These are phyloP conservation scores for Neofusicoccum kwambonambiense DNA, from an alignment of 2,329 filamentous ascomycete species.

Conservation along the genomic window DNA sequence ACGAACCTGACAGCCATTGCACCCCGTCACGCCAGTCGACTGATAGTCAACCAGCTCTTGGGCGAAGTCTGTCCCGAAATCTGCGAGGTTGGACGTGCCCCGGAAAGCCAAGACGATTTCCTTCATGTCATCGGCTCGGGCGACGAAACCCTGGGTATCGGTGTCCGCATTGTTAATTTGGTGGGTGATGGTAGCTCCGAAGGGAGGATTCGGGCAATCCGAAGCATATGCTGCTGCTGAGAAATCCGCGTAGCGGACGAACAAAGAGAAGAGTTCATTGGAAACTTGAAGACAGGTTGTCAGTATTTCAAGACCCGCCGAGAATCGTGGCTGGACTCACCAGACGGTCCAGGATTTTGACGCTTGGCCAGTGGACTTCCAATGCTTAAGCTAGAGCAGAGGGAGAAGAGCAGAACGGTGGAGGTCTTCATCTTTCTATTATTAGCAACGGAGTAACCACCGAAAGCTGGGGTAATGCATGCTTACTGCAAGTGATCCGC, in stretches of 20 bases:
- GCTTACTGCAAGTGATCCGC: neutral
- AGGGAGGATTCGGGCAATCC: constrained; percentile 7
- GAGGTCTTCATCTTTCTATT: neutral
- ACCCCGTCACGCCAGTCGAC: neutral
- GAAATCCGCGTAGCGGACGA: constrained; percentile 7
- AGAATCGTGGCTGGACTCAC: neutral
- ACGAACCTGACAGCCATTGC: neutral
- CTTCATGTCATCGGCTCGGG: neutral
- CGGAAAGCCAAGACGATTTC: constrained; percentile 10
- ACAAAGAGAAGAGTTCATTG: neutral
- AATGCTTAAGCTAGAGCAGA: neutral
- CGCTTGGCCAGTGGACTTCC: neutral
- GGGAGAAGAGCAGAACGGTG: neutral
- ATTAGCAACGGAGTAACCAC: neutral
- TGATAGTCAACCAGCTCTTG: neutral
- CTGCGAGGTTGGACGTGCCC: constrained; percentile 3
- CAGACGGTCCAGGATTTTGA: neutral
- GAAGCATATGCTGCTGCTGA: constrained; percentile 11
- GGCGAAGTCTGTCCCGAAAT: constrained; percentile 8
- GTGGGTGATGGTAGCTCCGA: neutral
- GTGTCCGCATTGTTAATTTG: neutral
- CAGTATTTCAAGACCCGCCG: neutral
- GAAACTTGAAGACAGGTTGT: neutral
- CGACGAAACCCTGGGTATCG: constrained; percentile 10
- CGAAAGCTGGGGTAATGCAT: too few species aligned